A percentile compares a stretch with the other conserved stretches of the same genome.
phyloP scores from a whole-genome alignment of 2,329 filamentous ascomycete genomes.

The Endothia cerciana region DNA sequence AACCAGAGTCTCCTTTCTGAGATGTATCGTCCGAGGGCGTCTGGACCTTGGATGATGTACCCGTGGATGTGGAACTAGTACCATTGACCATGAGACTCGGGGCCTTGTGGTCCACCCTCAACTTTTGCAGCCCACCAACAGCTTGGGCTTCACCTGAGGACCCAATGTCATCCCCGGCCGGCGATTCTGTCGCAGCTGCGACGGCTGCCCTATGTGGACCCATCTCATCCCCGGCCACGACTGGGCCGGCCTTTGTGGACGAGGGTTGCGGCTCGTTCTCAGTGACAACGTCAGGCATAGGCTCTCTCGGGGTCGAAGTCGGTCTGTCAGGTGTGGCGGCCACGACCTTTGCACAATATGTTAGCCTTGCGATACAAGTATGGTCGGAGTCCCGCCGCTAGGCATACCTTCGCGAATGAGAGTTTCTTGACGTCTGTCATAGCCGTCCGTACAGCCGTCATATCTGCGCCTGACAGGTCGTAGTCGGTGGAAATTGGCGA shows the following conservation, averaged over 20 bases:
- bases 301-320: slow-evolving; percentile 35
- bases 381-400: not conserved
- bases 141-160: slow-evolving; percentile 30
- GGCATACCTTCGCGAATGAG: slow-evolving; percentile 76
- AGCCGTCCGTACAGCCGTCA: slow-evolving; percentile 52
- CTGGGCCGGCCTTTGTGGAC: slow-evolving; percentile 12
- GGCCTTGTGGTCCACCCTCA: slow-evolving; percentile 38
- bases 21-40: slow-evolving; percentile 59
- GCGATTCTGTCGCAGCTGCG: not conserved
- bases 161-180: slow-evolving; percentile 15
- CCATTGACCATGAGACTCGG: slow-evolving; percentile 55
- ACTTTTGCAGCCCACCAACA: slow-evolving; percentile 37
- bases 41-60: slow-evolving; percentile 43
- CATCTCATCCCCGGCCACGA: not conserved
- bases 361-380: slow-evolving; percentile 7
- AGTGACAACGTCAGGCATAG: not conserved
- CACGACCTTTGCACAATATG: slow-evolving; percentile 28
- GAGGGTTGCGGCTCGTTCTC: slow-evolving; percentile 6
- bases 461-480: slow-evolving; percentile 37
- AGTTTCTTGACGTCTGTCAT: slow-evolving; percentile 58
- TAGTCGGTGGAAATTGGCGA: slow-evolving; percentile 31
- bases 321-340: slow-evolving; percentile 42
- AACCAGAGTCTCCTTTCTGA: slow-evolving; percentile 64
- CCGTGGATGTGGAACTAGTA: slow-evolving; percentile 45
- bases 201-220: slow-evolving; percentile 4